phyloP scores from a whole-genome alignment of 1,284 basidiomycete genomes.

The Cutaneotrichosporon sp. region DNA sequence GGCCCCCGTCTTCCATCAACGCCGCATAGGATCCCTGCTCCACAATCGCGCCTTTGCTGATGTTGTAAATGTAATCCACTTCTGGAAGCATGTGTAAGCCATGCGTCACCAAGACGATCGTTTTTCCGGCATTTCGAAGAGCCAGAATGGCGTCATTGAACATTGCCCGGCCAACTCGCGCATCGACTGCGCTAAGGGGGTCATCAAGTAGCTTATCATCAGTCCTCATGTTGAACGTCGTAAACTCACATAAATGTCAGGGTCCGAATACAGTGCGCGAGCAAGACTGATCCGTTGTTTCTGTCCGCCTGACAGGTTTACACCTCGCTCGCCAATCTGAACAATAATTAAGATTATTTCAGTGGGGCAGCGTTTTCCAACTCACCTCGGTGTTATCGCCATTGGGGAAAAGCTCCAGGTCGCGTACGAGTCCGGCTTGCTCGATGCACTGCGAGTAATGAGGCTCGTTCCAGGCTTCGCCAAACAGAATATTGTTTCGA shows the following conservation, averaged over 20 bases:
- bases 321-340: constrained; percentile 41
- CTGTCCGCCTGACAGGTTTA: constrained; percentile 45
- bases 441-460: constrained; percentile 63
- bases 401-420: constrained; percentile 63
- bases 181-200: constrained; percentile 70
- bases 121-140: constrained; percentile 56
- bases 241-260: constrained; percentile 57
- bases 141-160: constrained; percentile 76
- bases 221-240: background rate
- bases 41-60: constrained; percentile 8
- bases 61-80: constrained; percentile 15
- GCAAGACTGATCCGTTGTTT: constrained; percentile 57
- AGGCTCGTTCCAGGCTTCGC: constrained; percentile 60
- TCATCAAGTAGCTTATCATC: constrained; percentile 66
- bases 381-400: constrained; percentile 61
- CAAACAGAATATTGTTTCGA: constrained; percentile 58
- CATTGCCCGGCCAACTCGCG: constrained; percentile 76
- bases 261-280: constrained; percentile 75
- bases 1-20: constrained; percentile 42
- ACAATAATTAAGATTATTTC: too few species aligned
- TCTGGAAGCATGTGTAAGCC: constrained; percentile 48
- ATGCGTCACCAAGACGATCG: constrained; percentile 62
- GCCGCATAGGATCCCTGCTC: constrained; percentile 12
- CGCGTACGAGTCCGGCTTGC: constrained; percentile 59
- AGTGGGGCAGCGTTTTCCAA: background rate